Percentiles rank a stretch among this genome's conserved stretches.
Evolutionary conservation across 306 rosid species (phyloP).

Genomic region (Gynostemma pentaphyllum): DNA sequence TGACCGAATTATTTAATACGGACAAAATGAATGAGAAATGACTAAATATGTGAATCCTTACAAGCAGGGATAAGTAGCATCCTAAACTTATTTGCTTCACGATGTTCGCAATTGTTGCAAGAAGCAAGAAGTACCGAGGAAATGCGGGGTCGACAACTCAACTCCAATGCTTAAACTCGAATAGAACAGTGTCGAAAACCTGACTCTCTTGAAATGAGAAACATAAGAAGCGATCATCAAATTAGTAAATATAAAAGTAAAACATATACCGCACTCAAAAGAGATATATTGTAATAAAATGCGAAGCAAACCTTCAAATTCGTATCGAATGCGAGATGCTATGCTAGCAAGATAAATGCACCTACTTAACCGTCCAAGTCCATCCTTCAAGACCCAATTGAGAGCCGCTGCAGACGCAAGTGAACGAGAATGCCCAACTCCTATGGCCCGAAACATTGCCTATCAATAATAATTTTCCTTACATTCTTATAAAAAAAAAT

Average conservation of each 20-base stretch:
- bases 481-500: neutral
- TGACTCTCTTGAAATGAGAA: constrained; percentile 59
- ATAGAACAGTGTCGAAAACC: constrained; percentile 66
- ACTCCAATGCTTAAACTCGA: constrained; percentile 74
- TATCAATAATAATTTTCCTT: constrained; percentile 28
- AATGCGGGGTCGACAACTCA: constrained; percentile 71
- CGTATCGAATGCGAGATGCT: constrained; percentile 81
- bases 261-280: neutral
- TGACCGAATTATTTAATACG: neutral
- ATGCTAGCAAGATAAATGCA: constrained; percentile 81
- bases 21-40: neutral
- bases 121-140: constrained; percentile 67
- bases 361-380: constrained; percentile 77
- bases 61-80: constrained; percentile 73
- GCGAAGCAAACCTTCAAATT: constrained; percentile 60
- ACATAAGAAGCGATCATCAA: neutral
- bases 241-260: constrained; percentile 4
- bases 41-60: constrained; percentile 27
- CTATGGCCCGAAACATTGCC: constrained; percentile 95
- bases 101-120: constrained; percentile 80
- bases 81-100: constrained; percentile 90
- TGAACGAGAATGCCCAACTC: constrained; percentile 70
- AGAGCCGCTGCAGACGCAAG: constrained; percentile 93
- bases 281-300: neutral
- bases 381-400: constrained; percentile 89